These are phyloP conservation scores for Abrus pulchellus DNA, from an alignment of 306 rosid genomes.

Conservation along the genomic window DNA sequence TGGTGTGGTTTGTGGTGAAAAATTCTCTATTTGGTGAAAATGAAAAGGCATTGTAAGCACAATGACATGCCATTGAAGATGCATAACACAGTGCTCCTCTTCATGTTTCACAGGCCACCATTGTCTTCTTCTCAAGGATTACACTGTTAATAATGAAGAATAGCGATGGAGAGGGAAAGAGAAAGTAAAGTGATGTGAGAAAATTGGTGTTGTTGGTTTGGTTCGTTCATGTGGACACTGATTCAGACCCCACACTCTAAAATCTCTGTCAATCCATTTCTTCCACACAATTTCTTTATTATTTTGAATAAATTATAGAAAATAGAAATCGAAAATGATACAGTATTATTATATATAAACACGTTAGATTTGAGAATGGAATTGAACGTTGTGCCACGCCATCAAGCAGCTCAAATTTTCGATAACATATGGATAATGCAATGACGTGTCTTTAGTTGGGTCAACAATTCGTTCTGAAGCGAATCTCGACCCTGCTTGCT, in stretches of 20 bases:
- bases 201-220: constrained; percentile 47
- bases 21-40: constrained; percentile 59
- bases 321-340: neutral
- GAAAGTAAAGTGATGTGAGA: constrained; percentile 48
- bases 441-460: constrained; percentile 61
- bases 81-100: constrained; percentile 65
- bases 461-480: neutral
- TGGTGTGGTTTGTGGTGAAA: constrained; percentile 43
- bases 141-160: neutral
- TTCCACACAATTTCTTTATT: constrained; percentile 59
- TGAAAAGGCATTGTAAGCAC: constrained; percentile 62
- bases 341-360: neutral
- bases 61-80: constrained; percentile 89
- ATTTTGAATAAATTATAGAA: neutral
- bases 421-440: constrained; percentile 74
- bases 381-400: constrained; percentile 59
- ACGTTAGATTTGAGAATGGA: constrained; percentile 7
- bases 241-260: constrained; percentile 52
- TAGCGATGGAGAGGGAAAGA: constrained; percentile 7
- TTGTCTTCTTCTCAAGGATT: constrained; percentile 45
- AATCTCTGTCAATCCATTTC: constrained; percentile 55
- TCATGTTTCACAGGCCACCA: constrained; percentile 74
- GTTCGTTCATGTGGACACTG: constrained; percentile 63
- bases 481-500: constrained; percentile 2
- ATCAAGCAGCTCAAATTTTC: constrained; percentile 46